Evolutionary conservation across 2,329 filamentous ascomycete genomes (phyloP).

Genomic region (Clonostachys rhizophaga): DNA sequence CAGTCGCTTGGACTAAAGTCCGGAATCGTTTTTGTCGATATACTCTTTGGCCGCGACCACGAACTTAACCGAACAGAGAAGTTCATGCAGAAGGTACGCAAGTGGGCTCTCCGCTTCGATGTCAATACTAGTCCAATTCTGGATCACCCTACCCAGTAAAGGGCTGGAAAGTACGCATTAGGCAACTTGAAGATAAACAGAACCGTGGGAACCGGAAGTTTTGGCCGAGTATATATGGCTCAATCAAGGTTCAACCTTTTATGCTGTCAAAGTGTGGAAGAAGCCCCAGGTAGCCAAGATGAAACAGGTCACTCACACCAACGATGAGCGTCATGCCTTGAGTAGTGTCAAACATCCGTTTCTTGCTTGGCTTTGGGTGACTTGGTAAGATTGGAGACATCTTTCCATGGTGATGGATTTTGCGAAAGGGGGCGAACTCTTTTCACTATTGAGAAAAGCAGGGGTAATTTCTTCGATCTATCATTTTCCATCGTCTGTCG

Average conservation of each 20-base stretch:
- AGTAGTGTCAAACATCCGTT: constrained; percentile 97
- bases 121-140: constrained; percentile 93
- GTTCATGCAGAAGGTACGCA: constrained; percentile 81
- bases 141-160: constrained; percentile 50
- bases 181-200: constrained; percentile 84
- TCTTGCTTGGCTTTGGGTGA: constrained; percentile 96
- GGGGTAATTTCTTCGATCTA: constrained; percentile 49
- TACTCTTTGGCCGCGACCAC: constrained; percentile 87
- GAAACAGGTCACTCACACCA: constrained; percentile 99
- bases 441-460: constrained; percentile 92
- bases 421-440: constrained; percentile 95
- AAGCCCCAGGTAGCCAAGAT: constrained; percentile 99
- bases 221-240: constrained; percentile 92
- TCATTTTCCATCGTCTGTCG: too few relatives aligned
- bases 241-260: constrained; percentile 99
- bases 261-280: constrained; percentile 97
- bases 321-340: constrained; percentile 94
- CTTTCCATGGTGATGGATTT: constrained; percentile 99
- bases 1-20: constrained; percentile 77
- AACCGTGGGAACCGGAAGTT: constrained; percentile 93
- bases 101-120: constrained; percentile 93
- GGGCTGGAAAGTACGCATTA: constrained; percentile 81
- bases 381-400: constrained; percentile 92
- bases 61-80: constrained; percentile 88
- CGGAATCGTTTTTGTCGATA: constrained; percentile 92